Percentiles rank a stretch among this genome's conserved stretches.
Conservation (phyloP, 192 early-diverging fungal genomes). For the Coemansia sp. region DNA sequence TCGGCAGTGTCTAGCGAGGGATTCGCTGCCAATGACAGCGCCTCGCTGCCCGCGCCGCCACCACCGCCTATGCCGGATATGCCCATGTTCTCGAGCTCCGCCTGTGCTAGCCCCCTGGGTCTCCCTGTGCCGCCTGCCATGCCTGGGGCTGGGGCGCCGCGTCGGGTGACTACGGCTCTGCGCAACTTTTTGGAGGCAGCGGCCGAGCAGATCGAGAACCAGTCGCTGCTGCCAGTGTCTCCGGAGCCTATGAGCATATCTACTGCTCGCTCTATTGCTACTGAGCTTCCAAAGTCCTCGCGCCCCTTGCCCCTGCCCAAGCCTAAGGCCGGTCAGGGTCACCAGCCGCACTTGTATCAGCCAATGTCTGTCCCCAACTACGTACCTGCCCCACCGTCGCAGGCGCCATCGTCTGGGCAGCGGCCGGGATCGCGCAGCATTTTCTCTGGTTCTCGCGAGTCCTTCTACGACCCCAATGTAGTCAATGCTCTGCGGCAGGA, state of each 20-base stretch:
- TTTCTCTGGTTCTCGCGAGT: slow-evolving; percentile 41
- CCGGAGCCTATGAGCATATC: slow-evolving; percentile 11
- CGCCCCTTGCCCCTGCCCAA: slow-evolving; percentile 18
- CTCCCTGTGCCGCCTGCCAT: slow-evolving; percentile 12
- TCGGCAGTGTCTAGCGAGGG: slow-evolving; percentile 28
- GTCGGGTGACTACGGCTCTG: slow-evolving; percentile 39
- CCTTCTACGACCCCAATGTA: slow-evolving; percentile 46
- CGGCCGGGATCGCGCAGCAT: slow-evolving; percentile 40
- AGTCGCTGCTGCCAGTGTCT: slow-evolving; percentile 24
- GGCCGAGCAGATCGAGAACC: slow-evolving; percentile 52
- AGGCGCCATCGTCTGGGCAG: neutral
- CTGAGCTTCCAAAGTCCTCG: neutral
- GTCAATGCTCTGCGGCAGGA: slow-evolving; percentile 51
- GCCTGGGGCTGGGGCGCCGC: slow-evolving; percentile 9
- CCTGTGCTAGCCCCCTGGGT: neutral
- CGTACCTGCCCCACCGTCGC: slow-evolving; percentile 13
- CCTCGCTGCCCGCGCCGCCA: slow-evolving; percentile 14
- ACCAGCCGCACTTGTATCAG: neutral
- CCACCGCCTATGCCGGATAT: slow-evolving; percentile 39
- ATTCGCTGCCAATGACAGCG: slow-evolving; percentile 4
- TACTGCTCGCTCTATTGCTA: neutral
- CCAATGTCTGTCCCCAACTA: slow-evolving; percentile 6
- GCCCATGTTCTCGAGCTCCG: slow-evolving; percentile 26
- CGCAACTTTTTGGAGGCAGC: slow-evolving; percentile 52
- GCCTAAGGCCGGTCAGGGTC: neutral